phyloP scores from a whole-genome alignment of 2,329 filamentous ascomycete genomes.

The Botrytis fabae region DNA sequence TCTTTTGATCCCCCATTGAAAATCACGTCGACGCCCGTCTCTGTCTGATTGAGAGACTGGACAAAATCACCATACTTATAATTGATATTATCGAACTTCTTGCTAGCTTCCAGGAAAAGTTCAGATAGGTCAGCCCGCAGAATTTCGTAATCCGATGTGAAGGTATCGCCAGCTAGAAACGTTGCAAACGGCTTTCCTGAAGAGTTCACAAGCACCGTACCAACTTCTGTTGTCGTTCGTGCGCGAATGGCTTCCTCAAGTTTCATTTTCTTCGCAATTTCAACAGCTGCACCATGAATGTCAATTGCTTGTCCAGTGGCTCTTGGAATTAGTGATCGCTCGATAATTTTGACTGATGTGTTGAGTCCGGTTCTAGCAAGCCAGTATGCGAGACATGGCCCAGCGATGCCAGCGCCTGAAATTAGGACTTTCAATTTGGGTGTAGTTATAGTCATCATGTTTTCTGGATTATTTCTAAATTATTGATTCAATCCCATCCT shows the following conservation, averaged over 20 bases:
- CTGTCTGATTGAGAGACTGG: conserved; percentile 40
- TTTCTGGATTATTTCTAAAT: neutral
- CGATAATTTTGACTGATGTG: conserved; percentile 45
- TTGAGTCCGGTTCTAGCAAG: conserved; percentile 44
- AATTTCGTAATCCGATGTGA: conserved; percentile 49
- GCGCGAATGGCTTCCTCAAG: conserved; percentile 45
- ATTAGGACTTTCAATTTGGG: conserved; percentile 38
- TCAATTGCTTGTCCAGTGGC: conserved; percentile 55
- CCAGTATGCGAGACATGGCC: conserved; percentile 51
- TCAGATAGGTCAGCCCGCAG: conserved; percentile 46
- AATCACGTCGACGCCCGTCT: conserved; percentile 46
- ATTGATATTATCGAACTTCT: conserved; percentile 30
- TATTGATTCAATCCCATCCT: neutral
- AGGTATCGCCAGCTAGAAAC: conserved; percentile 42
- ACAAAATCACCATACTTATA: conserved; percentile 46
- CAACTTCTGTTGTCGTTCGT: conserved; percentile 46
- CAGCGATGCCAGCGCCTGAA: conserved; percentile 42
- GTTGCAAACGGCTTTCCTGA: conserved; percentile 44
- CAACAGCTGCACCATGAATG: conserved; percentile 47
- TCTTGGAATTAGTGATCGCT: conserved; percentile 46
- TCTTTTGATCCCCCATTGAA: conserved; percentile 42
- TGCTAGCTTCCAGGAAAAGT: conserved; percentile 44
- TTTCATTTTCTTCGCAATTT: conserved; percentile 45
- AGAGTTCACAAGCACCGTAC: conserved; percentile 45
- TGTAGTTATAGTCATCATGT: neutral